Percentiles rank a stretch among this genome's conserved stretches.
These are phyloP conservation scores for Chlorella sorokiniana DNA, from an alignment of 139 green algal species.

Conservation along the genomic window DNA sequence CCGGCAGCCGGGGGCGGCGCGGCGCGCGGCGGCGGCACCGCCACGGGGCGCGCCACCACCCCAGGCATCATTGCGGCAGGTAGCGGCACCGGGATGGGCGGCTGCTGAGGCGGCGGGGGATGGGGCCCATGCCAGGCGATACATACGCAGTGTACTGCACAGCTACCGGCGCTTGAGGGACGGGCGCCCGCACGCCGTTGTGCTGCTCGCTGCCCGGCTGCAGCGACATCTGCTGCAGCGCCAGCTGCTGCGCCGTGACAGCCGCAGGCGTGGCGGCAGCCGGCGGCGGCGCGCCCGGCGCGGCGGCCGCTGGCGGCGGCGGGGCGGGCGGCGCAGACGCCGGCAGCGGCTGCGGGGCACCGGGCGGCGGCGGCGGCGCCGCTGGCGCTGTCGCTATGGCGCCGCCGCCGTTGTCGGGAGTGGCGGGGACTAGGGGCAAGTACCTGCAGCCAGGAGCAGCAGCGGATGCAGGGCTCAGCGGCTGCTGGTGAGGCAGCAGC, in stretches of 20 bases:
- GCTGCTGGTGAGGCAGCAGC: no score
- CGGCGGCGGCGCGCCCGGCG: neutral
- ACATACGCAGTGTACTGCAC: neutral
- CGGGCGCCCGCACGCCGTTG: neutral
- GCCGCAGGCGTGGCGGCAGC: neutral
- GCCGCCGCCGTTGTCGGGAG: neutral
- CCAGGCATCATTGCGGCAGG: neutral
- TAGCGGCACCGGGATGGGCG: neutral
- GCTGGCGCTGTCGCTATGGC: neutral
- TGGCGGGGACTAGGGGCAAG: neutral
- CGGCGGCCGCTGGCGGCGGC: neutral
- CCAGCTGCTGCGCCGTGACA: conserved; percentile 1
- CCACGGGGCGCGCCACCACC: neutral
- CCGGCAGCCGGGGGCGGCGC: neutral
- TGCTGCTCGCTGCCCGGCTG: conserved; percentile 16
- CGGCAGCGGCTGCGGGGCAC: neutral
- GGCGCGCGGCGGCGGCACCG: neutral
- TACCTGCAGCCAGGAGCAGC: neutral
- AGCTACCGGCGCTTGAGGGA: conserved; percentile 14
- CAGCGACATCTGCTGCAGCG: conserved; percentile 17
- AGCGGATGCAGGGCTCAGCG: neutral
- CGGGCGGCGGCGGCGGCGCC: neutral
- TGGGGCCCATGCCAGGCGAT: neutral
- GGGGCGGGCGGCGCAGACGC: neutral
- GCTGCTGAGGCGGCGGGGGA: neutral